Conservation (phyloP, 495 filamentous ascomycete species). For the Penicillium parvum region DNA sequence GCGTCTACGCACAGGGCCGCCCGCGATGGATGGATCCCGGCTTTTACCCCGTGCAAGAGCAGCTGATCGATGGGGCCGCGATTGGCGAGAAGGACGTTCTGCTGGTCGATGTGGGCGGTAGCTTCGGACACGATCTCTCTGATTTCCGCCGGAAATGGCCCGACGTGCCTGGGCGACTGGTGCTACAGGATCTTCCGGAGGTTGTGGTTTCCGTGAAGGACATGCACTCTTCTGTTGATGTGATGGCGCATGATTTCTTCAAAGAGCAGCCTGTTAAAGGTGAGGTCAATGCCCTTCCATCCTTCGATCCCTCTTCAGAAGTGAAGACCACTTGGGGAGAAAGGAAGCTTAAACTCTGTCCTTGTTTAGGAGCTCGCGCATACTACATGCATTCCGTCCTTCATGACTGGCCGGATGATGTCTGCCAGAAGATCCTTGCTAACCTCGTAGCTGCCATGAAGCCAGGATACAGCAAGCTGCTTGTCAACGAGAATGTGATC, state of each 20-base stretch:
- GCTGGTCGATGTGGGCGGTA: slow-evolving; percentile 53
- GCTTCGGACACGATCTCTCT: slow-evolving; percentile 45
- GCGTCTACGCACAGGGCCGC: too few species aligned
- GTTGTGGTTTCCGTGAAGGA: slow-evolving; percentile 23
- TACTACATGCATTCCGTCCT: slow-evolving; percentile 44
- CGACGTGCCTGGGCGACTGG: slow-evolving; percentile 26
- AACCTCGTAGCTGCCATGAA: slow-evolving; percentile 36
- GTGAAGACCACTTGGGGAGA: too few species aligned
- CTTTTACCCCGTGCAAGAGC: slow-evolving; percentile 40
- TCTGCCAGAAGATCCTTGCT: slow-evolving; percentile 32
- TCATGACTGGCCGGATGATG: slow-evolving; percentile 43
- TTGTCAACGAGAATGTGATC: slow-evolving; percentile 46
- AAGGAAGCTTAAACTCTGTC: neutral
- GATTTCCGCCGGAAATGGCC: slow-evolving; percentile 36
- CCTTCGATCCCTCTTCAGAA: neutral
- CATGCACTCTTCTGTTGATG: slow-evolving; percentile 21
- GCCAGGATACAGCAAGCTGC: slow-evolving; percentile 35
- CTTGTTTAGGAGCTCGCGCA: slow-evolving; percentile 31
- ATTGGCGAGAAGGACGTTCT: slow-evolving; percentile 15
- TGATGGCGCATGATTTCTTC: slow-evolving; percentile 39
- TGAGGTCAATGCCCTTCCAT: neutral
- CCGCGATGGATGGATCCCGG: too few species aligned
- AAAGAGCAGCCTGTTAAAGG: slow-evolving; percentile 41
- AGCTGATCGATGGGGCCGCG: slow-evolving; percentile 19
- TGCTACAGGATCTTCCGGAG: slow-evolving; percentile 40